Base-by-base conservation (phyloP, 2,329 filamentous ascomycete species). In the Akanthomyces uredinophilus region DNA sequence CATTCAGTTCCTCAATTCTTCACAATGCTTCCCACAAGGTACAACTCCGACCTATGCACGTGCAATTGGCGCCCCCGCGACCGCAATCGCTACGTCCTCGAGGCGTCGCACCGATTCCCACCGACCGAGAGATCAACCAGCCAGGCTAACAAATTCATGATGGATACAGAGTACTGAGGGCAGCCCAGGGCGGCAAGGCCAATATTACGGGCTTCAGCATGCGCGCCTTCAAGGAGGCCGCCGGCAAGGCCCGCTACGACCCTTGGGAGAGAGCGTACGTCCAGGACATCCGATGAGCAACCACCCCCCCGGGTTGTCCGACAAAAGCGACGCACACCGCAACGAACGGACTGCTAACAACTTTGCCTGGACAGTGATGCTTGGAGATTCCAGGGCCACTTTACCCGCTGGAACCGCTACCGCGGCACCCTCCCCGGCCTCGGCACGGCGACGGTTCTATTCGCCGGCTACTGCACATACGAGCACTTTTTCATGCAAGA, bases 171-270 rank as follows among this genome's bases (percentile, higher is more conserved):
- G 70, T 75, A 75, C 77, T 84, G 75, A 78, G 82, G 72, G 79
- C 80, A 71, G 78, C 81, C 72, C 71, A 75, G 64, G 74, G 79
- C 72, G 77, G 78, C 69, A 83, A 84, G 80, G 82, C 85, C 73
- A 92, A 91, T 83, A 86, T 96, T 77, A 97, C 94, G 71, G 94
- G 94, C 79, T 98, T 98, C 83, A 89, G 95, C 80, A 83, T 92
- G 71, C 86, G 86, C 74, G 89, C 91, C 77, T 88, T 93, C 77
- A 90, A 87, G 73, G 86, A 85, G 66, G 83, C 92, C 51, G 81
- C 90, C 69, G 85, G 86, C 66, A 83, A 78, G 67, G 80, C 81
- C 63, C 77, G 79, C 74, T 85, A 87, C 75, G 87, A 89, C 67
- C 87, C 87, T 53, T 89, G 87, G 87, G 85, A 85, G 74, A 77